Evolutionary conservation across 2,329 filamentous ascomycete genomes (phyloP), one percentile per base, ranked within the genome.

Genomic region (Orbilia javanica): DNA sequence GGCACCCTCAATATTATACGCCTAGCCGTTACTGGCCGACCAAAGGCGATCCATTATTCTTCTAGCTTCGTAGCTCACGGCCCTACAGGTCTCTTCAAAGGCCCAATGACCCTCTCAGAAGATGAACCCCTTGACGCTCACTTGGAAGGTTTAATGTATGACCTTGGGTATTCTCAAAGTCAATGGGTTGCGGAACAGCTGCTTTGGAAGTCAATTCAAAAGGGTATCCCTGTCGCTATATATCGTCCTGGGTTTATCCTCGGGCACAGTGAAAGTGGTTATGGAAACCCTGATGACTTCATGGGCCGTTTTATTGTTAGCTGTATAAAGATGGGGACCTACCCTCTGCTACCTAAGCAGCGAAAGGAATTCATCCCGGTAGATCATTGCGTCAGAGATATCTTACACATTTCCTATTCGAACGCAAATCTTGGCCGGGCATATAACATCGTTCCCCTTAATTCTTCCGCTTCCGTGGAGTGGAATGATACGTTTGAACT

Each of bases 301-400:
- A 62, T 71, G 52, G 57, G 67, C 13, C 67, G 67, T 18, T 48
- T 71, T 11, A 62, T 71, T 39, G 20, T 52, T 15, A 50, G 52
- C 15, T 60, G 53, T n/a, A 39, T 62, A 7, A 62, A 71, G 3
- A 57, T 64, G 53, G 67, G 67, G 1, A 60, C 50, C 20, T 71
- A 71, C 22, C 67, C 67, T 3, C 4, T 60, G 22, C 34, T 71
- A 39, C 67, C 53, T 10, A 71, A 71, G 44, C 67, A 71, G 39
- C 67, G 67, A 55, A 71, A 71, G 18, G 67, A 71, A 15, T 71
- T 71, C 22, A 62, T 71, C 25, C 67, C 67, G 11, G 67, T 71
- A 6, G 39, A 71, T 44, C 57, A 71, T 48, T 57, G 44, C 53
- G 15, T 57, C 18, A 62, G 52, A 39, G 67, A 52, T 50, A 71